Evolutionary conservation across 345 rosid genomes (phyloP).

Genomic region (Cardiospermum halicacabum): DNA sequence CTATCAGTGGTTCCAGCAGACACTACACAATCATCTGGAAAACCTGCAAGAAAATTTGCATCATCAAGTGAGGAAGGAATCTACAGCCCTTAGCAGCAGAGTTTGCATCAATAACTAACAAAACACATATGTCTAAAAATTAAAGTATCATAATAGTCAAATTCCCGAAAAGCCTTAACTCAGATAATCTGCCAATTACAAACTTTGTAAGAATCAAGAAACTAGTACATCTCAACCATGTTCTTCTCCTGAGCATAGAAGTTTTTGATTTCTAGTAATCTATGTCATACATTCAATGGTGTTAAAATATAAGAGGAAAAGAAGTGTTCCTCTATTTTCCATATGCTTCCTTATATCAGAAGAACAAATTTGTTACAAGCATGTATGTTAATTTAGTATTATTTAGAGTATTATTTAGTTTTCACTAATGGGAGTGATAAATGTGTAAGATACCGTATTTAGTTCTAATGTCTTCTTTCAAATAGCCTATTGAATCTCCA

Average conservation of each 20-base stretch:
- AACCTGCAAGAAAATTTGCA: constrained; percentile 46
- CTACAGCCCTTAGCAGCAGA: background rate
- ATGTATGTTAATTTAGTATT: no score
- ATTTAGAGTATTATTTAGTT: background rate
- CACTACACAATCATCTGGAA: constrained; percentile 59
- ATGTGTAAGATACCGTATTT: constrained; percentile 42
- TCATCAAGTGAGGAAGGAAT: background rate
- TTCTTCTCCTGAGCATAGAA: background rate
- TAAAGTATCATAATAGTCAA: background rate
- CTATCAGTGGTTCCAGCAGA: constrained; percentile 95
- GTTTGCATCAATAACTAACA: background rate
- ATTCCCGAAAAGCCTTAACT: no score
- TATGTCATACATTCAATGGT: background rate
- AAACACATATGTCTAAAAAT: background rate
- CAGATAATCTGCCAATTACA: background rate
- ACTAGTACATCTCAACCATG: background rate
- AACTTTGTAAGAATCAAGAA: background rate
- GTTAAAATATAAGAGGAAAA: background rate
- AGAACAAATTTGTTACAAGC: background rate
- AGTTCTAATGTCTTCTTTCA: constrained; percentile 52
- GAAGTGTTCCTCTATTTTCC: background rate
- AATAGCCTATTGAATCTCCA: constrained; percentile 57
- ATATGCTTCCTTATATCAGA: background rate
- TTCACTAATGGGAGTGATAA: background rate
- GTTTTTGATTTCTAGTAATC: background rate